Percentiles rank a stretch among this genome's conserved stretches.
phyloP scores from a whole-genome alignment of 2,329 filamentous ascomycete species.

The Fonsecaea monophora region DNA sequence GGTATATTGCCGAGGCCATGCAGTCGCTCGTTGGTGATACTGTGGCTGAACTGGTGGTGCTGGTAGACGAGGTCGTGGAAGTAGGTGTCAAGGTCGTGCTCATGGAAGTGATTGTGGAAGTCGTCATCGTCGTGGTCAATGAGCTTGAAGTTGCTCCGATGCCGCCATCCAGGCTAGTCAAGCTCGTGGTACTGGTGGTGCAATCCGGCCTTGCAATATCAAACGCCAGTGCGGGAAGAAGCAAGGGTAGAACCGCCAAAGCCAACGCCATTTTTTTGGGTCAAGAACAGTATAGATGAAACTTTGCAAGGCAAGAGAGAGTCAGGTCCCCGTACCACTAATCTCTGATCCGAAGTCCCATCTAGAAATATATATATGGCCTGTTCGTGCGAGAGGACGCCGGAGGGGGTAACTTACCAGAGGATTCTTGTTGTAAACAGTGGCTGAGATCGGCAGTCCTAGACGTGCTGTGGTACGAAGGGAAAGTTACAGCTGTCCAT shows the following conservation, averaged over 20 bases:
- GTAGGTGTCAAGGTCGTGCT: not conserved
- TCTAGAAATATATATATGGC: not conserved
- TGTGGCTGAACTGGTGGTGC: not conserved
- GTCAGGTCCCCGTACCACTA: not conserved
- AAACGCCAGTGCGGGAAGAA: not conserved
- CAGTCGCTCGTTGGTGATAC: not conserved
- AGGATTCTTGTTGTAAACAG: not conserved
- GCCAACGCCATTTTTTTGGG: not conserved
- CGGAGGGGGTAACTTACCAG: not conserved
- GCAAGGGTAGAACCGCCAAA: not conserved
- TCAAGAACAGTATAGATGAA: not conserved
- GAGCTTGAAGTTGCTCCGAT: not conserved
- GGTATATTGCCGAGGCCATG: not conserved
- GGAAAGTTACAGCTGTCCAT: not conserved
- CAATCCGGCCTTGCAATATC: not conserved
- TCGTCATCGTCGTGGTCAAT: not conserved
- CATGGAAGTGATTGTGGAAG: not conserved
- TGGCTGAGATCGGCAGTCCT: not conserved
- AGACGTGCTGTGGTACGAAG: not conserved
- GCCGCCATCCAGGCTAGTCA: not conserved
- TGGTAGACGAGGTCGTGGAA: not conserved
- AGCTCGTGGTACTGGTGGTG: not conserved
- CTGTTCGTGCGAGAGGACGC: not conserved
- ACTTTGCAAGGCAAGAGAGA: too few relatives aligned
- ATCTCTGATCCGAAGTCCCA: not conserved